A percentile compares a stretch with the other conserved stretches of the same genome.
Evolutionary conservation across 2,329 filamentous ascomycete genomes (phyloP).

Genomic region (Coniella lustricola): DNA sequence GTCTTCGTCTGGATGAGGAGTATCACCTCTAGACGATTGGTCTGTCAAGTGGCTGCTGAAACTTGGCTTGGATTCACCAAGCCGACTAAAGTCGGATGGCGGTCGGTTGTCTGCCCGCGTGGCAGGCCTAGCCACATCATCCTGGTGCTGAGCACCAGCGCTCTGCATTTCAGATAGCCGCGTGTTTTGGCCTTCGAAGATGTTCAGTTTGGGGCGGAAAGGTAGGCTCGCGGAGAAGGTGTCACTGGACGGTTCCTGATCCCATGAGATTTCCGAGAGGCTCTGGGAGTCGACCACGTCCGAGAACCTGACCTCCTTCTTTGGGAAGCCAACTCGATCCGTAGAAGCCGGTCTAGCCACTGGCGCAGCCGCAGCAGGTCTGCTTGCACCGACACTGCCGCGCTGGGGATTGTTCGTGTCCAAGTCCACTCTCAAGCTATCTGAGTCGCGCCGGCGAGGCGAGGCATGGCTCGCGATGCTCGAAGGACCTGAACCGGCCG

Average conservation of each 20-base stretch:
- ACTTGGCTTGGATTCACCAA: conserved; percentile 1
- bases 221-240: conserved; percentile 5
- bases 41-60: background rate
- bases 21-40: conserved; percentile 1
- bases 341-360: conserved; percentile 8
- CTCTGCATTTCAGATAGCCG: background rate
- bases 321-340: background rate
- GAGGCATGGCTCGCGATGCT: conserved; percentile 15
- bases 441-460: conserved; percentile 21
- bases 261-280: conserved; percentile 13
- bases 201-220: conserved; percentile 1
- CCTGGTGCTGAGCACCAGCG: background rate
- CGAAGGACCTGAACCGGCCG: conserved; percentile 8
- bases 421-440: conserved; percentile 14
- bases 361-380: conserved; percentile 4
- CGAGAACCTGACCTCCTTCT: conserved; percentile 14
- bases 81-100: conserved; percentile 11
- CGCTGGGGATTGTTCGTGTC: background rate
- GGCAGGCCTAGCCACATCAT: conserved; percentile 4
- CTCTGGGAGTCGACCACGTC: conserved; percentile 15
- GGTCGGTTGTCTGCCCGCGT: conserved; percentile 14
- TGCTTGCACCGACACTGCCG: background rate
- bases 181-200: background rate
- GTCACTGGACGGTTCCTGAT: conserved; percentile 5
- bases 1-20: conserved; percentile 8